Percentiles rank a stretch among this genome's conserved stretches.
Conservation (phyloP, 1,284 basidiomycete species). For the Schizophyllum amplum region DNA sequence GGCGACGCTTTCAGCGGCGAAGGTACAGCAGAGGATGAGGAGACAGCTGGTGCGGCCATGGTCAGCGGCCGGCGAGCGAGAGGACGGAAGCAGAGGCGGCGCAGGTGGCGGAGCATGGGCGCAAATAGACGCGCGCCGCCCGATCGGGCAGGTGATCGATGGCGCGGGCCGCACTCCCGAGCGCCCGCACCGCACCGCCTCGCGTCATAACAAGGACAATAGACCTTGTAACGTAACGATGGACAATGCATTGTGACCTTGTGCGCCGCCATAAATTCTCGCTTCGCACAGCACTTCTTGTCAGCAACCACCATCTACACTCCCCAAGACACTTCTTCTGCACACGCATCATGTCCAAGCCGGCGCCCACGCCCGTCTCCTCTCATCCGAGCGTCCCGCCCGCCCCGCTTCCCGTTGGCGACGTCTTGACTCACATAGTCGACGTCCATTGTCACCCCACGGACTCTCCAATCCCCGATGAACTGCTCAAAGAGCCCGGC, state of each 20-base stretch:
- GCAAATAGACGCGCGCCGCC: background rate
- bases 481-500: constrained; percentile 40
- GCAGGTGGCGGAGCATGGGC: background rate
- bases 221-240: too few relatives aligned
- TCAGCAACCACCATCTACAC: background rate
- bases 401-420: constrained; percentile 22
- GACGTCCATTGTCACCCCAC: constrained; percentile 83
- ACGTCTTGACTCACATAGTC: constrained; percentile 54
- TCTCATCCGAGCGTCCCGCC: too few relatives aligned
- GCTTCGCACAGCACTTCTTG: background rate
- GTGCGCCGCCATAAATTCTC: background rate
- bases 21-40: background rate
- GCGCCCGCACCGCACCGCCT: too few relatives aligned
- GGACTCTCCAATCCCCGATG: constrained; percentile 40
- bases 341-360: background rate
- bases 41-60: background rate
- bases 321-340: background rate
- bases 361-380: constrained; percentile 1
- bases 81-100: background rate
- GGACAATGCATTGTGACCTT: too few relatives aligned
- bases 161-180: too few relatives aligned
- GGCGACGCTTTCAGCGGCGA: background rate
- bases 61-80: background rate
- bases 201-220: too few relatives aligned
- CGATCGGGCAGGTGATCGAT: background rate